These are phyloP conservation scores for Penicillium capsulatum DNA, from an alignment of 2,329 filamentous ascomycete genomes.

Conservation along the genomic window DNA sequence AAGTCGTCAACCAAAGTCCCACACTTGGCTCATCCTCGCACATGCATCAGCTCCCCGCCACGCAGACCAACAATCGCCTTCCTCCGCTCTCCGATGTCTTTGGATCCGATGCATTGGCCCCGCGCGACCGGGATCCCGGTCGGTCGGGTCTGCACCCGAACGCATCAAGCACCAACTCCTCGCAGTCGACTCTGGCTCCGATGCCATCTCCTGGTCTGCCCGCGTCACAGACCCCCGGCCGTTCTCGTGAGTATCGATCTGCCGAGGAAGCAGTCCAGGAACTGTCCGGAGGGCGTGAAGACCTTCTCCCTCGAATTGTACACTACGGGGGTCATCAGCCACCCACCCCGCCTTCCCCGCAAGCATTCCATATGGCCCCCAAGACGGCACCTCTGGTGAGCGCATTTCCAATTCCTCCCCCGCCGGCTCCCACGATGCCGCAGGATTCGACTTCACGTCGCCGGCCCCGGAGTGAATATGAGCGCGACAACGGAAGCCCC, in stretches of 20 bases:
- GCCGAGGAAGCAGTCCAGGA: slow-evolving; percentile 93
- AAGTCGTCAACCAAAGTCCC: slow-evolving; percentile 75
- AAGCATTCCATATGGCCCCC: slow-evolving; percentile 25
- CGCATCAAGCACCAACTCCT: slow-evolving; percentile 61
- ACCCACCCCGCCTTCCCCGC: slow-evolving; percentile 79
- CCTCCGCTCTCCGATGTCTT: slow-evolving; percentile 96
- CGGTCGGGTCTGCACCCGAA: slow-evolving; percentile 44
- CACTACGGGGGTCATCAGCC: slow-evolving; percentile 94
- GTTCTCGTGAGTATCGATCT: slow-evolving; percentile 84
- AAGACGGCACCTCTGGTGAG: slow-evolving; percentile 25
- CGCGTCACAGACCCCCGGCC: slow-evolving; percentile 52
- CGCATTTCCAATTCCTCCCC: slow-evolving; percentile 63
- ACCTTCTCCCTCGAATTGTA: slow-evolving; percentile 86
- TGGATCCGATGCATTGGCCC: slow-evolving; percentile 64
- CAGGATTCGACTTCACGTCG: slow-evolving; percentile 52
- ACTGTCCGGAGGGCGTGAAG: slow-evolving; percentile 83
- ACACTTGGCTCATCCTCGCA: slow-evolving; percentile 80
- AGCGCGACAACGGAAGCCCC: slow-evolving; percentile 78
- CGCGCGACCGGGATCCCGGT: slow-evolving; percentile 33
- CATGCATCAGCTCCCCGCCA: slow-evolving; percentile 83
- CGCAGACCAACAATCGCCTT: slow-evolving; percentile 84
- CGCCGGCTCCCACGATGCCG: slow-evolving; percentile 47
- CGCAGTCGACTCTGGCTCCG: slow-evolving; percentile 62
- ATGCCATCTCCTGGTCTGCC: slow-evolving; percentile 75
- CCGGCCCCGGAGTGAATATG: slow-evolving; percentile 83